These are phyloP conservation scores for Aspergillus texensis DNA, from an alignment of 2,329 filamentous ascomycete species.

Conservation along the genomic window DNA sequence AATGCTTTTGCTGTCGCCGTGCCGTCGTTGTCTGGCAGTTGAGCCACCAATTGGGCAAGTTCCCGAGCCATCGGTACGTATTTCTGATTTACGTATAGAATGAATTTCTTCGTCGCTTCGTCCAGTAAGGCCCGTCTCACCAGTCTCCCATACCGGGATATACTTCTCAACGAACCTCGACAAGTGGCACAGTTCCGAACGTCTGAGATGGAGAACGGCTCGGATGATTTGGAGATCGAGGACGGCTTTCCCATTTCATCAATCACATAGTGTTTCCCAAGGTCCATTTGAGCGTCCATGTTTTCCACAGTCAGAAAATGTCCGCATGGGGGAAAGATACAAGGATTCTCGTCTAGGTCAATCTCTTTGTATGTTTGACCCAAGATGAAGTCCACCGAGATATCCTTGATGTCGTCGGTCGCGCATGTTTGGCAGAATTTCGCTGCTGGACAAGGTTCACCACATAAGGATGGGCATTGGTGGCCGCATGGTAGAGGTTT, in stretches of 20 bases:
- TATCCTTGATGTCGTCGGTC: conserved; percentile 44
- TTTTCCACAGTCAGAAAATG: conserved; percentile 64
- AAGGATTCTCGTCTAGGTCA: conserved; percentile 62
- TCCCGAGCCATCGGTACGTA: conserved; percentile 45
- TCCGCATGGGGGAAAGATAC: conserved; percentile 64
- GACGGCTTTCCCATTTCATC: conserved; percentile 28
- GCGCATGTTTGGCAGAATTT: conserved; percentile 61
- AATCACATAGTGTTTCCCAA: conserved; percentile 41
- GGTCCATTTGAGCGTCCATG: conserved; percentile 61
- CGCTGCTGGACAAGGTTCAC: conserved; percentile 60
- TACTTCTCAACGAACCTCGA: conserved; percentile 58
- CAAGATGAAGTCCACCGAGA: conserved; percentile 60
- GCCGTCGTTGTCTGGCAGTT: conserved; percentile 25
- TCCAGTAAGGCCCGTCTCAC: conserved; percentile 60
- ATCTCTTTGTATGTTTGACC: conserved; percentile 59
- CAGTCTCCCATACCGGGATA: conserved; percentile 49
- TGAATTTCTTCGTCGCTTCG: conserved; percentile 61
- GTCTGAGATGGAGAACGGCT: conserved; percentile 54
- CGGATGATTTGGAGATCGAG: conserved; percentile 31
- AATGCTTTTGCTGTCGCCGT: background rate
- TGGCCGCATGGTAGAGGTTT: conserved; percentile 61
- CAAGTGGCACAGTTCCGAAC: conserved; percentile 62
- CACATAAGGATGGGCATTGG: conserved; percentile 66
- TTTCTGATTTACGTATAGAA: conserved; percentile 53
- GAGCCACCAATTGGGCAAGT: conserved; percentile 29